Evolutionary conservation across 2,329 filamentous ascomycete genomes (phyloP), one percentile per base, ranked within the genome.

Genomic region (Colletotrichum tropicale): DNA sequence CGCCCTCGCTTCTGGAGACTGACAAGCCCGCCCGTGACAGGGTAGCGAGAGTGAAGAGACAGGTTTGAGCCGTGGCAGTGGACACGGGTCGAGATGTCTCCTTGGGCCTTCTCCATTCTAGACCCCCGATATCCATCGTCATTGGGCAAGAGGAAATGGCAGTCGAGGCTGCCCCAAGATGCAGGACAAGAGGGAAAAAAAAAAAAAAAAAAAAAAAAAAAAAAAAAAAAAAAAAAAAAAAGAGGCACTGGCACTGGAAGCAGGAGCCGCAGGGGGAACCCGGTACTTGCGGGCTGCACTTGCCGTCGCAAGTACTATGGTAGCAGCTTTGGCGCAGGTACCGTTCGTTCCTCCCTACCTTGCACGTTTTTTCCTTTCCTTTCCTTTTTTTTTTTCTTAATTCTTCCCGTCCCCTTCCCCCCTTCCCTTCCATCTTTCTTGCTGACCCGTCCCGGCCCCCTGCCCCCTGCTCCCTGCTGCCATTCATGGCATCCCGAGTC

Each of bases 221-320:
- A 36, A 65, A 52, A 48, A 38, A 43, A 43, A 43, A 43, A 43
- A 43, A n/a, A 43, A 10, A 16, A 24, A 24, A 24, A 24, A 24
- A 24, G 4, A 24, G n/a, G n/a, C n/a, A n/a, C n/a, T n/a, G 34
- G 58, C 21, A 52, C 13, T 55, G 28, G 18, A 55, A 61, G 68
- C 55, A 67, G 55, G 30, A 71, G 28, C 8, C 16, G 48, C 36
- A 65, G 48, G 71, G 71, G 67, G 24, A 56, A 38, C 69, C 64
- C 64, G 69, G 73, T 75, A 75, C 55, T 75, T 73, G 43, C 34
- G 26, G 69, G 62, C 60, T 64, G 32, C 69, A 58, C 73, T 52
- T 75, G 69, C 64, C 13, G 30, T 52, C n/a, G 21, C 58, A 34
- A 36, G 52, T 8, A 43, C 38, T 56, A 5, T 56, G 21, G 13